phyloP scores from a whole-genome alignment of 192 early-diverging fungal species.

The Neocallimastix lanati region DNA sequence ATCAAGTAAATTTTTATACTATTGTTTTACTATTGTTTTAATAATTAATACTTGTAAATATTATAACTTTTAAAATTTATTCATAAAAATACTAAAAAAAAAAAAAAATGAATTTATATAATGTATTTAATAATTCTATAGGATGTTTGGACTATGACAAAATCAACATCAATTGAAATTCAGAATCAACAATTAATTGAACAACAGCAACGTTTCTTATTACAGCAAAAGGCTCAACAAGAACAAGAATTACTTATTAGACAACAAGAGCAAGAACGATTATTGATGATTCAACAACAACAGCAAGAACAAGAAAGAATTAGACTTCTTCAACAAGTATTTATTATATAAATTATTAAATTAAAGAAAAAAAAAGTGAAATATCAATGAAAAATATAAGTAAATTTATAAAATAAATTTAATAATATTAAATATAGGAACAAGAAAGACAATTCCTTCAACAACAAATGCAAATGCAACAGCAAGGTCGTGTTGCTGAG shows the following conservation, averaged over 20 bases:
- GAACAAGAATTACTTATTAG: constrained; percentile 27
- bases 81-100: too few relatives aligned
- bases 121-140: too few relatives aligned
- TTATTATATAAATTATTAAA: too few relatives aligned
- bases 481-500: constrained; percentile 38
- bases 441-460: constrained; percentile 3
- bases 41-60: too few relatives aligned
- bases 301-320: not conserved
- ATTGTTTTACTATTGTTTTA: too few relatives aligned
- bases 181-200: constrained; percentile 5
- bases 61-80: too few relatives aligned
- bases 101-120: too few relatives aligned
- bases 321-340: not conserved
- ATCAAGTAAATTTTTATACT: not conserved
- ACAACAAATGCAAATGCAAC: constrained; percentile 60
- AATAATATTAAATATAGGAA: not conserved
- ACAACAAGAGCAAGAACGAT: constrained; percentile 10
- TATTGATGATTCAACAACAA: constrained; percentile 1
- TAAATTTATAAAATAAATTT: not conserved
- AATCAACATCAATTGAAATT: not conserved
- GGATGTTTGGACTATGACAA: not conserved
- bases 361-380: too few relatives aligned
- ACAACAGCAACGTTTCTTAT: constrained; percentile 3
- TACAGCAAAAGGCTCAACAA: constrained; percentile 18
- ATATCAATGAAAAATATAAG: too few relatives aligned